These are phyloP conservation scores for Botryococcus braunii DNA, from an alignment of 163 green algal species.

Conservation along the genomic window DNA sequence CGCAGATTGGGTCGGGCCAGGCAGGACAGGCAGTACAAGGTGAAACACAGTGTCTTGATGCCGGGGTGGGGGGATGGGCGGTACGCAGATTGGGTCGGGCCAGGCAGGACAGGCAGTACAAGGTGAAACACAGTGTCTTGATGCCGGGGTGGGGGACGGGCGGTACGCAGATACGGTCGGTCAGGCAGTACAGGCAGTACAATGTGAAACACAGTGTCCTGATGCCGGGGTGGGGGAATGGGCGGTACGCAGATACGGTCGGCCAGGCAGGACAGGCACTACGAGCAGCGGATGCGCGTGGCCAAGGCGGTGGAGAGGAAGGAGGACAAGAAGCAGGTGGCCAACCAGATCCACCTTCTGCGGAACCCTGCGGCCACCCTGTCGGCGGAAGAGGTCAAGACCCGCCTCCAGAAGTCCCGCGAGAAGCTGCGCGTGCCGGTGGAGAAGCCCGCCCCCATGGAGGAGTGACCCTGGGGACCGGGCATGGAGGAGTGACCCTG, in stretches of 20 bases:
- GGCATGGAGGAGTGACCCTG: no score
- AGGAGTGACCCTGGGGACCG: no score
- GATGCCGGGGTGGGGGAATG: conserved; percentile 19
- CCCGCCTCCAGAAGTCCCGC: conserved; percentile 1
- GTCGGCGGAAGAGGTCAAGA: conserved; percentile 11
- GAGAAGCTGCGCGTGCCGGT: no score
- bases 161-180: no score
- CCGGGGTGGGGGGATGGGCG: conserved; percentile 13
- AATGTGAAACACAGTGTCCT: background rate
- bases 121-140: conserved; percentile 20
- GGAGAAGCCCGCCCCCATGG: no score
- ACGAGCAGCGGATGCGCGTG: conserved; percentile 68
- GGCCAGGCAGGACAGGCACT: conserved; percentile 48
- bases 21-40: no score
- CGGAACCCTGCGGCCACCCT: conserved; percentile 41
- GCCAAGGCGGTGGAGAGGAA: conserved; percentile 36
- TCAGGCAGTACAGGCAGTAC: no score
- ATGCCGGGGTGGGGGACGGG: conserved; percentile 14
- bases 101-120: conserved; percentile 52
- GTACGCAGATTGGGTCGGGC: no score
- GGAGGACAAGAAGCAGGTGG: conserved; percentile 60
- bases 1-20: no score
- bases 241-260: no score
- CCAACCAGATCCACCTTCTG: conserved; percentile 83
- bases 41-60: background rate